phyloP scores from a whole-genome alignment of 768 basidiomycete genomes.

The Hemileccinum rubropunctum region DNA sequence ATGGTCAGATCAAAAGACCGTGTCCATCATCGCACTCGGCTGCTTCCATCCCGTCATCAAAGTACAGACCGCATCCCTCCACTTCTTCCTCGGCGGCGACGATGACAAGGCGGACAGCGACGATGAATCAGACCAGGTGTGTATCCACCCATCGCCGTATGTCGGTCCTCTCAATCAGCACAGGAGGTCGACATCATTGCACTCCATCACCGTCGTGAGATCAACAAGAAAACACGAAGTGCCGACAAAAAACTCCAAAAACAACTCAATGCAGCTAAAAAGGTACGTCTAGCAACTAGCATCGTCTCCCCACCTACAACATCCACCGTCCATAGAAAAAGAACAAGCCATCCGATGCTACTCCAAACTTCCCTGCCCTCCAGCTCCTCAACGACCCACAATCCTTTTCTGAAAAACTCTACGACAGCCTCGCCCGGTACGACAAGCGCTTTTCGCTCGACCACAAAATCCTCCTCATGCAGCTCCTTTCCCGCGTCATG shows the following conservation, averaged over 20 bases:
- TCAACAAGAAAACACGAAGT: constrained; percentile 90
- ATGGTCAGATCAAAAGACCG: constrained; percentile 91
- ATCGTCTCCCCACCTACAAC: constrained; percentile 12
- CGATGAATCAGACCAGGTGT: constrained; percentile 57
- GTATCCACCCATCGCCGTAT: background rate
- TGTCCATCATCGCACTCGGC: constrained; percentile 86
- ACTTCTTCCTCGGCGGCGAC: constrained; percentile 95
- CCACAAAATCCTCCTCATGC: constrained; percentile 97
- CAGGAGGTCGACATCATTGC: constrained; percentile 66
- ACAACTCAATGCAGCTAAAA: constrained; percentile 69
- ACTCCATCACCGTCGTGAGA: constrained; percentile 81
- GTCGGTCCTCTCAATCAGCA: constrained; percentile 2
- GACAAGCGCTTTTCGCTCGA: constrained; percentile 96
- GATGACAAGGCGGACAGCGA: constrained; percentile 72
- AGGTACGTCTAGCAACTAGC: constrained; percentile 41
- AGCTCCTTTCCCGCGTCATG: constrained; percentile 92
- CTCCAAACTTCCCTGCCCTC: constrained; percentile 85
- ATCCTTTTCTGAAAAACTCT: constrained; percentile 91
- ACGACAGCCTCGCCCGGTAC: constrained; percentile 75
- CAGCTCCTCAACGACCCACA: constrained; percentile 95
- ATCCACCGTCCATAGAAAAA: constrained; percentile 39
- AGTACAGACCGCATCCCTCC: constrained; percentile 90
- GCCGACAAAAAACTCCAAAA: constrained; percentile 79
- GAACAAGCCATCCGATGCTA: constrained; percentile 23
- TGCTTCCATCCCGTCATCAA: constrained; percentile 93